A percentile compares a stretch with the other conserved stretches of the same genome.
Evolutionary conservation across 179 eudicot species (phyloP).

Genomic region (Amaranthus tricolor): DNA sequence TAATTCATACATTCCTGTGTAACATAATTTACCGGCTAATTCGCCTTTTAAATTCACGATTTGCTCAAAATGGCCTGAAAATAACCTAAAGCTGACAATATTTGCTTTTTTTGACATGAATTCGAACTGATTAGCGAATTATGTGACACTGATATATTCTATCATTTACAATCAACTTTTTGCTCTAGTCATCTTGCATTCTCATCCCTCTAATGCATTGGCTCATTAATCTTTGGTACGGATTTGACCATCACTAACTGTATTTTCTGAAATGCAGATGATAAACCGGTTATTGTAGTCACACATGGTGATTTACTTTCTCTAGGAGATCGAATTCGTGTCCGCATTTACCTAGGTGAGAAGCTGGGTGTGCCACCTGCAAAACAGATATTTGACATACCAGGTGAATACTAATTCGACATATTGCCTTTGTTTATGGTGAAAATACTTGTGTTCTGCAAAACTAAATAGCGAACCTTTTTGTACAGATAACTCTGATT

Average conservation of each 20-base stretch:
- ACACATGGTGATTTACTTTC: conserved; percentile 87
- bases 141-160: neutral
- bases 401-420: conserved; percentile 42
- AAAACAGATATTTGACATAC: conserved; percentile 76
- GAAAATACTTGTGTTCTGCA: neutral
- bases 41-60: neutral
- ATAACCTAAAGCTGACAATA: neutral
- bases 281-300: conserved; percentile 74
- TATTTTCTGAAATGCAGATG: conserved; percentile 48
- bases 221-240: neutral
- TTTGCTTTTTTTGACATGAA: no score
- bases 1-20: no score
- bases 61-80: no score
- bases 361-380: conserved; percentile 66
- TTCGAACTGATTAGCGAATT: no score
- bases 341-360: conserved; percentile 70
- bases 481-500: conserved; percentile 57
- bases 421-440: conserved; percentile 2
- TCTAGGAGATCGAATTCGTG: conserved; percentile 54
- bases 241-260: neutral
- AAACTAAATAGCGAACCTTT: conserved; percentile 4
- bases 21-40: neutral
- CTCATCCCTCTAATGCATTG: neutral
- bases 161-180: neutral
- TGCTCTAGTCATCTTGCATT: conserved; percentile 5